Evolutionary conservation across 371 early-diverging fungal species (phyloP), one percentile per base, ranked within the genome.

Genomic region (Mucor velutinosus): DNA sequence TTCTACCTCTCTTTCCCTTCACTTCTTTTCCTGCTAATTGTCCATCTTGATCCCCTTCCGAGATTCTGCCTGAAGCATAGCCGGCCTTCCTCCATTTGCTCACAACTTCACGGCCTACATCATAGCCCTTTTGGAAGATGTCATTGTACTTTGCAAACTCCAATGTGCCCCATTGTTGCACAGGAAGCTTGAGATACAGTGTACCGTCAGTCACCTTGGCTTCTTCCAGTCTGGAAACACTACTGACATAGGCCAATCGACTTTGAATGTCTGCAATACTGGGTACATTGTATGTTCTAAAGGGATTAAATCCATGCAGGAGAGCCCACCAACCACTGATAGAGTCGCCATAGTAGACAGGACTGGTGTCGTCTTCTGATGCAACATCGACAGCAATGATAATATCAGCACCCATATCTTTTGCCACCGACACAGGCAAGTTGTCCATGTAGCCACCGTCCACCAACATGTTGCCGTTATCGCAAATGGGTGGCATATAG

Each of bases 391-490:
- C 93, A 0, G 99, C 99, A 82, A 99, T 95, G 57, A 99, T 93
- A 51, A 92, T 93, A 64, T 94, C 86, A 5, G 98, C 99, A 0
- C 99, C 98, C 70, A 96, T 84, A 25, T 83, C 83, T 66, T 93
- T 87, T 92, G 99, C 97, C 14, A 97, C 89, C 53, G 95, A 94
- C 0, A 96, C 99, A 0, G 99, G 99, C 67, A 99, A 82, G 80
- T 99, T 99, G 82, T 99, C 99, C 85, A 97, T 87, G 78, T 99
- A 99, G 1, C 99, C 99, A 60, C 99, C 99, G 78, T 99, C 99
- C 7, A 99, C 90, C n/a, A 99, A 83, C 91, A 99, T 87, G 62
- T 94, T 89, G 27, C 97, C 98, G 65, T 95, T 90, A 75, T 99
- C 98, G 75, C 97, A 98, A 29, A 99, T 83, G 0, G 99, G 99